Evolutionary conservation across 139 green algal species (phyloP), one percentile per base, ranked within the genome.

Genomic region (Diplosphaera chodatii): DNA sequence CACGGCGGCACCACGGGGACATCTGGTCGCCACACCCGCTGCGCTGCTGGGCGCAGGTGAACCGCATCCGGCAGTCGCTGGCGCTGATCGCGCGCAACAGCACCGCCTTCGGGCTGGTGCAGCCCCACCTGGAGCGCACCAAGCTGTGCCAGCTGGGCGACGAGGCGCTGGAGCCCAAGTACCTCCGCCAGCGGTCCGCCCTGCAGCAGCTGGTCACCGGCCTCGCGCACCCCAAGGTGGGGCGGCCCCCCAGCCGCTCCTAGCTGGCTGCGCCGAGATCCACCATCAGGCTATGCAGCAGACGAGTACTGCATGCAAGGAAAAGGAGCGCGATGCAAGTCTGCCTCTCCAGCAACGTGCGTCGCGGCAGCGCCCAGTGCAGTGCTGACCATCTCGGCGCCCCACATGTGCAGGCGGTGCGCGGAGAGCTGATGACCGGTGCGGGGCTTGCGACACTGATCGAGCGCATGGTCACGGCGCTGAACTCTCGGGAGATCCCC

Each of bases 41-140:
- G 18, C 48, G 48, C 16, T 13, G 37, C 37, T 8, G 86, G 2
- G 32, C 72, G 30, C 70, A 88, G 67, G 71, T 88, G 13, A 93
- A 95, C 76, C 70, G 74, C 30, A 89, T 93, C 34, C 75, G 87
- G 22, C 41, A 69, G 62, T 89, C 81, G 20, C 77, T 94, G 56
- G 23, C 25, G 30, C 15, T 66, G 15, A 79, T 95, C 4, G 82
- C 85, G 10, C 18, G 63, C 64, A 91, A 89, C 79, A 88, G 78
- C 79, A 92, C 82, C 21, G 89, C 80, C 2, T 82, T 87, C 72
- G 87, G 84, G 32, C 77, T 96, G 62, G 74, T 73, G 5, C 93
- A 97, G 86, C 93, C 93, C 1, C 93, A 98, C 83, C 73, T 98
- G 63, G 82, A 96, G 66, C 81, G 93, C 64, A 97, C 93, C 6